Evolutionary conservation across 176 grass and related monocot species (phyloP), one percentile per base, ranked within the genome.

Genomic region (Pontederia paniculata): DNA sequence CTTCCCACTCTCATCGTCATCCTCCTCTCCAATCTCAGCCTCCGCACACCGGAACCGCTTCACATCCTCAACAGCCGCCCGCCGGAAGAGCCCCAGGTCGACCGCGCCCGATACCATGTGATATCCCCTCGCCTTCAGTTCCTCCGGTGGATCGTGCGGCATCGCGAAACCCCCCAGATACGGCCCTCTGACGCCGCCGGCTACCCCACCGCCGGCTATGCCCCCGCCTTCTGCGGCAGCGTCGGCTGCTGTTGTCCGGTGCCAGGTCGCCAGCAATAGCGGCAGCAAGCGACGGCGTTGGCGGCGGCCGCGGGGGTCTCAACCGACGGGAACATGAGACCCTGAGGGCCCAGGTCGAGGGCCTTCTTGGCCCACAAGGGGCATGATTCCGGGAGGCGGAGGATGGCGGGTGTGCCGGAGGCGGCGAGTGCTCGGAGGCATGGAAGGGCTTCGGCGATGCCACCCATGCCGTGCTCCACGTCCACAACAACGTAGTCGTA

Each of bases 401-500:
- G 60, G 23, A 97, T 57, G 43, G 85, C 83, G 0, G 91, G 77
- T 19, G 86, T 90, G 22, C 63, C 66, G 17, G 80, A 54, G 17
- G 86, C 83, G 21, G 84, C 91, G 48, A 97, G 91, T 19, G 85
- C 86, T 22, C 91, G 68, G 53, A 97, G 83, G 72, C 86, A 97
- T 17, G 86, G 58, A 23, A 97, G 76, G 14, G 91, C 80, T 17
- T 97, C 91, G 42, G 77, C 14, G 60, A 97, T 78, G 57, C 91
- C 80, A 9, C 91, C 91, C 0, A 80, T 76, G 15, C 91, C 91
- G 68, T 97, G 91, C 77, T 97, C 91, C 77, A 97, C 78, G 66
- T 97, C 91, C 18, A 97, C 51, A 22, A 90, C 80, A 44, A 81
- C 83, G 63, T 89, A 97, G 71, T 97, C 91, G 64, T 97, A 97